Conservation (phyloP, 805 yeast genomes). For the Lipomyces kockii region DNA sequence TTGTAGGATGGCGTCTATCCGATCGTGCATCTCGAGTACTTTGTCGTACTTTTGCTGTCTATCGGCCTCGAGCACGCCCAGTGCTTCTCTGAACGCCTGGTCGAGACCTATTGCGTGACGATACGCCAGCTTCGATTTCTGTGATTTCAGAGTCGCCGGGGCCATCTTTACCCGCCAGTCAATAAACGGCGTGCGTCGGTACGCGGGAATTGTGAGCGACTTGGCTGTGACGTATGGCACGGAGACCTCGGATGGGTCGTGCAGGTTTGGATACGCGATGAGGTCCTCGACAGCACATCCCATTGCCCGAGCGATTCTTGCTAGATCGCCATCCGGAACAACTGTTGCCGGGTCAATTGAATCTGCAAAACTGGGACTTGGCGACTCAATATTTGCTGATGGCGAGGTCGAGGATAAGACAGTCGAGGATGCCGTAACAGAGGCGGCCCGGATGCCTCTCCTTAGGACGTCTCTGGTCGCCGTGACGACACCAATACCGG, state of each 20-base stretch:
- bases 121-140: conserved; percentile 47
- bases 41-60: conserved; percentile 26
- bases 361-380: conserved; percentile 8
- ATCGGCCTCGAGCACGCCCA: conserved; percentile 55
- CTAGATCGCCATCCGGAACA: background rate
- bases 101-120: conserved; percentile 66
- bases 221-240: conserved; percentile 19
- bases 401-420: conserved; percentile 7
- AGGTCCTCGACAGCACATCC: conserved; percentile 30
- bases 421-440: background rate
- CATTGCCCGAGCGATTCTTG: conserved; percentile 22
- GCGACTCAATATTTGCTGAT: background rate
- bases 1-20: conserved; percentile 22
- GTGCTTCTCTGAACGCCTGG: conserved; percentile 68
- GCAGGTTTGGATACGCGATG: conserved; percentile 17
- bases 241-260: conserved; percentile 2
- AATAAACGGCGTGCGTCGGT: conserved; percentile 25
- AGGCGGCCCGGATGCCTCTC: background rate
- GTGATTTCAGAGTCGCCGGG: conserved; percentile 24
- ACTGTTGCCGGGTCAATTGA: conserved; percentile 8
- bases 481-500: background rate
- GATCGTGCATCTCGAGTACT: conserved; percentile 8
- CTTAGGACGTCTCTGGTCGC: background rate
- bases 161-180: conserved; percentile 17
- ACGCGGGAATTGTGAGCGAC: conserved; percentile 21